Evolutionary conservation across 75 land plant species (phyloP), one percentile per base, ranked within the genome.

Genomic region (Adiantum capillusveneris): DNA sequence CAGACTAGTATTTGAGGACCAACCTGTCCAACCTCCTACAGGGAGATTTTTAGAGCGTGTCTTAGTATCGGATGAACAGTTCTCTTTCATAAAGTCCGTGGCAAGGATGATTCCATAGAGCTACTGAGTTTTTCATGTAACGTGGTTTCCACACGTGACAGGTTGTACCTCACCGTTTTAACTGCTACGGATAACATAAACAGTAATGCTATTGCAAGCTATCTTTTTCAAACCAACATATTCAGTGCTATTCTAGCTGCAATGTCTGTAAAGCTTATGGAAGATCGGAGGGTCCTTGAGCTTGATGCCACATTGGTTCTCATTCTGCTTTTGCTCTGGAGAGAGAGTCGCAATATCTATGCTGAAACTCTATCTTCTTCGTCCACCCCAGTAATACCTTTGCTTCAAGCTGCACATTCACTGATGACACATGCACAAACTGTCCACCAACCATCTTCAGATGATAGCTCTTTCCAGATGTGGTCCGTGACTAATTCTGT

Each of bases 221-320:
- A 71, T 27, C 58, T 71, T 36, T 71, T 64, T 28, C 44, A 53
- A 30, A 66, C 65, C 62, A 65, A 65, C 69, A 59, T 66, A 29
- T 65, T 71, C 34, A 69, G 58, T 42, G 56, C 61, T 11, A 41
- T 71, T 17, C 31, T 65, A 29, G 65, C 74, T 29, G 69, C 57
- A 22, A 56, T 65, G 37, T 53, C 39, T 27, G 43, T 71, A 42
- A 71, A 59, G 62, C 74, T 71, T 13, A 7, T 68, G 18, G 51
- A 31, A n/a, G 74, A 71, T 18, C 44, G 74, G 26, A 65, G 59
- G 41, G 31, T 43, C 51, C 70, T 71, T 12, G 74, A 71, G 39
- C 54, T 71, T 50, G 74, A 71, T 65, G 74, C 62, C 26, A 44
- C 66, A 14, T 43, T 71, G 24, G 69, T 71, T 56, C 74, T 71